Evolutionary conservation across 352 stramenopile genomes (phyloP), one percentile per base, ranked within the genome.

Genomic region (Blastocystis sp.): DNA sequence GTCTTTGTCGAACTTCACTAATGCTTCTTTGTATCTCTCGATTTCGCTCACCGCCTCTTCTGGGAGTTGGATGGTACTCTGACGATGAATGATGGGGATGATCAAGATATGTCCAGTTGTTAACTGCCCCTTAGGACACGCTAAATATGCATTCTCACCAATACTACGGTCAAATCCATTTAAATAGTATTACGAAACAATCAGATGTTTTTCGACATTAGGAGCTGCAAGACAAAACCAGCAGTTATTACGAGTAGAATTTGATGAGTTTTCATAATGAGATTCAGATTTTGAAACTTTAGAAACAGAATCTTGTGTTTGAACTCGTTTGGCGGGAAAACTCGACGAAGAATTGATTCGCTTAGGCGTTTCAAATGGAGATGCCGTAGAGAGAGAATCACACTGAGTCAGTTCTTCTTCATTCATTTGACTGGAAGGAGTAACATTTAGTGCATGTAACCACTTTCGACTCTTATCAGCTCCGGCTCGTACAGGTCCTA

Each of bases 151-250:
- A 30, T 69, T 69, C 39, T 75, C 63, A 18, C 43, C 70, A 50
- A 90, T 66, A 8, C 81, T 90, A 85, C 8, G 0, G 0, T n/a
- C 37, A 11, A 18, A 20, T 47, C n/a, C 11, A 34, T 7, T 26
- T 2, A 45, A n/a, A 47, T 7, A 9, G 20, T 18, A n/a, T 3
- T 30, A 85, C 73, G 24, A 69, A 16, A 90, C 81, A 30, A 90
- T 90, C 47, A 90, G 64, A 11, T 90, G 81, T 11, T 90, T 90
- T 26, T 90, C 81, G 3, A 79, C 69, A 47, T 79, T 90, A 24
- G 81, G 81, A 7, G 66, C 59, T 26, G 81, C 81, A 3, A 90
- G 53, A 53, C 81, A 90, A 50, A 90, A 90, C 81, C 81, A 90
- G 39, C 81, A 90, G n/a, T 63, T 37, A 3, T 2, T 63, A 24